Percentiles rank a stretch among this genome's conserved stretches.
Evolutionary conservation across 768 basidiomycete genomes (phyloP).

Genomic region (Suillus plorans): DNA sequence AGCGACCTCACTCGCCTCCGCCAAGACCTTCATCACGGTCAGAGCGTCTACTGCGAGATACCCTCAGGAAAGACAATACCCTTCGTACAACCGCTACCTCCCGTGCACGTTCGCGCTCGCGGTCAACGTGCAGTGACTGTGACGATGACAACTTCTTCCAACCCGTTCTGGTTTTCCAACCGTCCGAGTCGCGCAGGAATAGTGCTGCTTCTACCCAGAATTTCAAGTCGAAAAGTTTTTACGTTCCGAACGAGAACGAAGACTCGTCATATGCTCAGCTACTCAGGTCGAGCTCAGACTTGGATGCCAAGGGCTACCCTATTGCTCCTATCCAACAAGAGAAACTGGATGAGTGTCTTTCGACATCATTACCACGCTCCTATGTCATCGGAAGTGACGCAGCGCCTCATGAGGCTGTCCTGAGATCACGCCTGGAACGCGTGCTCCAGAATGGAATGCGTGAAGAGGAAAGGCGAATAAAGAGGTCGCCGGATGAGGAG

Average conservation of each 20-base stretch:
- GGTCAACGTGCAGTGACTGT: constrained; percentile 22
- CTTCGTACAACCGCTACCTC: constrained; percentile 31
- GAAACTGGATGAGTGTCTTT: constrained; percentile 20
- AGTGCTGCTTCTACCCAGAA: constrained; percentile 19
- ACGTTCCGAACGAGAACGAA: constrained; percentile 35
- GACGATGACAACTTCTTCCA: constrained; percentile 30
- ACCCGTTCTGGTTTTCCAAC: constrained; percentile 26
- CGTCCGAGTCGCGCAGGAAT: constrained; percentile 14
- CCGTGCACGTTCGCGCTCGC: constrained; percentile 21
- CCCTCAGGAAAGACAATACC: constrained; percentile 50
- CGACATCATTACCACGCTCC: constrained; percentile 17
- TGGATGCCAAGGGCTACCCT: constrained; percentile 18
- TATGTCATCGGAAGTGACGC: constrained; percentile 21
- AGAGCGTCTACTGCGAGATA: constrained; percentile 55
- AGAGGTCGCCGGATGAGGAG: constrained; percentile 18
- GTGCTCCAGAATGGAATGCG: constrained; percentile 39
- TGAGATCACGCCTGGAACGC: constrained; percentile 51
- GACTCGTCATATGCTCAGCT: constrained; percentile 24
- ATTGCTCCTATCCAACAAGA: constrained; percentile 16
- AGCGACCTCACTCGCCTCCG: constrained; percentile 18
- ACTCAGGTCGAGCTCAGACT: constrained; percentile 27
- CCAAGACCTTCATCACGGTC: constrained; percentile 50
- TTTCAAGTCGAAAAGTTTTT: constrained; percentile 18
- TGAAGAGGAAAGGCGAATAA: constrained; percentile 10
- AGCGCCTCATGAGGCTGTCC: constrained; percentile 53